Evolutionary conservation across 345 rosid species (phyloP), one percentile per base, ranked within the genome.

Genomic region (Pistacia integerrima): DNA sequence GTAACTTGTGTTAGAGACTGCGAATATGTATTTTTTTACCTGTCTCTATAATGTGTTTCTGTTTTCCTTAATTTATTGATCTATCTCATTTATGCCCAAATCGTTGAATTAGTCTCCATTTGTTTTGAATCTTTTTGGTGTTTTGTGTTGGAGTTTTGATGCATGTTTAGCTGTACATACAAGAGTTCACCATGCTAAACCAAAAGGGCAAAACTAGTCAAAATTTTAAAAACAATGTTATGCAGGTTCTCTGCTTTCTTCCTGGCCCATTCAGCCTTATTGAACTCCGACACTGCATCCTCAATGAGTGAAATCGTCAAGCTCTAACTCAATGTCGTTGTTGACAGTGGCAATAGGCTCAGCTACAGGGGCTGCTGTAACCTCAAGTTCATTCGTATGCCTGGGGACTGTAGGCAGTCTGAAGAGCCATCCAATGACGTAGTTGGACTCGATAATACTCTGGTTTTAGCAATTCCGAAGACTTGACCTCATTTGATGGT

Each of bases 21-120:
- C 6, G 46, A 41, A 41, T 41, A 41, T 57, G 28, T 8, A 56
- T 57, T n/a, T n/a, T 10, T 57, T 57, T n/a, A 14, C 11, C 20
- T 35, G 46, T 41, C 46, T 41, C 46, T 41, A 41, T 41, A 6
- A 16, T 64, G 10, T 17, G 3, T 17, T 16, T 35, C 10, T 36
- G 46, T 16, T 38, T 17, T 38, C 20, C 68, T 38, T 64, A 35
- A 64, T 64, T 18, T 64, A 64, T 18, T 66, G 69, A 66, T 66
- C 46, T 44, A 44, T 66, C 33, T 44, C 13, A 10, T 65, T n/a
- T 41, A 4, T 3, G 2, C 30, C 14, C 41, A 22, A 41, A 65
- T 65, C 2, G 11, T 22, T 46, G n/a, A 44, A 67, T 46, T 11
- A 44, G 6, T 67, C 35, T n/a, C 30, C 46, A 5, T 41, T 41